Evolutionary conservation across 2,329 filamentous ascomycete genomes (phyloP), one percentile per base, ranked within the genome.

Genomic region (Neonectria ditissima): DNA sequence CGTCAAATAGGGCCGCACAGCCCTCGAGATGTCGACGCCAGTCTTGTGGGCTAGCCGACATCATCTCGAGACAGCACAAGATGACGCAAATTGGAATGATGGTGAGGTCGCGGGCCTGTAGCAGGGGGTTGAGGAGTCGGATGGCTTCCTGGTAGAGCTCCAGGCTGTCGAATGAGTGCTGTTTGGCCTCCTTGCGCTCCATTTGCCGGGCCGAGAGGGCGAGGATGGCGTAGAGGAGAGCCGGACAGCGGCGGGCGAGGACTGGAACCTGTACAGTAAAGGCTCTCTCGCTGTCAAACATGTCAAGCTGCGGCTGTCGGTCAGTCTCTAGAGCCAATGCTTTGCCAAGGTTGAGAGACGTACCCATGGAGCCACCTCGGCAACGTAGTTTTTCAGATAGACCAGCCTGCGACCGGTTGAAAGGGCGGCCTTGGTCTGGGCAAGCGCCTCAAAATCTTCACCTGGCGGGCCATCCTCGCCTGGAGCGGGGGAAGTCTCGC

Each of bases 11-110:
- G 2, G 83, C 83, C 3, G 86, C 85, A 63, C 85, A 88, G 1
- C 86, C 86, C 57, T 88, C 86, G 2, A 88, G 75, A 67, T 89
- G 86, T 10, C 82, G 79, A 2, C 84, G 77, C 86, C 86, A 89
- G 62, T 86, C 85, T 32, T 73, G 73, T 0, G 75, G 76, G 56
- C 76, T 77, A 26, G 77, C 78, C 5, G 77, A 79, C 78, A 81
- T 80, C 80, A 81, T 81, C 69, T 81, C 79, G n/a, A 81, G 66
- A 50, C 74, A 76, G 65, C 79, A 81, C 1, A 81, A 73, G 3
- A 81, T 75, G 13, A 77, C 75, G 54, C 80, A 81, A n/a, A 77
- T 77, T 8, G 79, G 74, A 10, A 81, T 75, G 52, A 76, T 74
- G 10, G 72, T 70, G 44, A 73, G 68, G 26, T 79, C 75, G 20